Evolutionary conservation across 345 rosid species (phyloP).

Genomic region (Lumnitzera littorea): DNA sequence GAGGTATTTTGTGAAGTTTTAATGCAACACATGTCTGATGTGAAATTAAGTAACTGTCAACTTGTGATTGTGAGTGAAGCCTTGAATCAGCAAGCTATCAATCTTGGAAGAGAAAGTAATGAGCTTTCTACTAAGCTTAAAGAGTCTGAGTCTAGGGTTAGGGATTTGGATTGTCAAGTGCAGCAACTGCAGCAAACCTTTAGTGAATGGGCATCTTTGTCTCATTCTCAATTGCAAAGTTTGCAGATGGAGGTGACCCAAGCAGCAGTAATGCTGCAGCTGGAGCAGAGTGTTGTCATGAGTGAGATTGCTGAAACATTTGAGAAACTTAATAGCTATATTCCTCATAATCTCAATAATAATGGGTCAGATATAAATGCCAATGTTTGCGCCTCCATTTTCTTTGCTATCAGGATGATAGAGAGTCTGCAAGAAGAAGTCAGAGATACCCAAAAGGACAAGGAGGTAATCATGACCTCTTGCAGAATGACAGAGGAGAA

Average conservation of each 20-base stretch:
- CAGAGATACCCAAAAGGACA: slow-evolving; percentile 33
- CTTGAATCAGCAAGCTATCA: slow-evolving; percentile 30
- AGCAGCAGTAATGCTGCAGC: slow-evolving; percentile 42
- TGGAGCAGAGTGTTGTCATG: slow-evolving; percentile 37
- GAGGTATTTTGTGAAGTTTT: slow-evolving; percentile 50
- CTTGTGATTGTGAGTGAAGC: slow-evolving; percentile 41
- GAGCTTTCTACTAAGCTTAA: slow-evolving; percentile 38
- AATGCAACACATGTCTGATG: slow-evolving; percentile 34
- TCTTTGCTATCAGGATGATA: slow-evolving; percentile 44
- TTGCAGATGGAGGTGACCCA: slow-evolving; percentile 44
- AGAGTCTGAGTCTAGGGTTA: slow-evolving; percentile 28
- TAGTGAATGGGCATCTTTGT: slow-evolving; percentile 29
- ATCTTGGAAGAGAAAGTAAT: slow-evolving; percentile 39
- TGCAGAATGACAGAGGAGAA: slow-evolving; percentile 48
- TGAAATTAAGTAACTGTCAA: slow-evolving; percentile 36
- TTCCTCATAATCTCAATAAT: slow-evolving; percentile 21
- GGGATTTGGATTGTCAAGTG: slow-evolving; percentile 52
- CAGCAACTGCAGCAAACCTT: slow-evolving; percentile 40
- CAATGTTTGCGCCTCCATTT: slow-evolving; percentile 37
- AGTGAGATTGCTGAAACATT: slow-evolving; percentile 43
- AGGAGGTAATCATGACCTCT: slow-evolving; percentile 31
- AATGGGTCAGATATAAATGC: slow-evolving; percentile 34
- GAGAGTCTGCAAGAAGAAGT: slow-evolving; percentile 50
- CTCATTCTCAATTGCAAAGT: slow-evolving; percentile 43
- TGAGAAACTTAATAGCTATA: slow-evolving; percentile 45